Conservation (phyloP, 2,329 filamentous ascomycete genomes). For the Ophiostoma australiae region DNA sequence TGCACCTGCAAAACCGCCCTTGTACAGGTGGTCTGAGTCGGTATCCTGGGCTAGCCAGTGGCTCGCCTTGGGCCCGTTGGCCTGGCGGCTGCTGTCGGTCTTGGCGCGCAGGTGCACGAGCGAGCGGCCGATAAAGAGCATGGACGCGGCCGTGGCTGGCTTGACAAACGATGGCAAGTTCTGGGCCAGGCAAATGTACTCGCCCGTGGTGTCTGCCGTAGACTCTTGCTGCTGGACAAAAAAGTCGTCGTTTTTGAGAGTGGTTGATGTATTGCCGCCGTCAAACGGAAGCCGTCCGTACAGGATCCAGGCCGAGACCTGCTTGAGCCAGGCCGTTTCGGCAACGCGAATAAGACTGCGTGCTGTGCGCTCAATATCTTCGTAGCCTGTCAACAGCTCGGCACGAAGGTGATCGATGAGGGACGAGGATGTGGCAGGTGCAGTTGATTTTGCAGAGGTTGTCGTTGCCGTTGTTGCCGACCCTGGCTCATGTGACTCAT, state of each 20-base stretch:
- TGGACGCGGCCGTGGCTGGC: slow-evolving; percentile 67
- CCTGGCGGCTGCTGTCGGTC: slow-evolving; percentile 17
- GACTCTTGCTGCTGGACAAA: slow-evolving; percentile 59
- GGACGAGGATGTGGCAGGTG: slow-evolving; percentile 25
- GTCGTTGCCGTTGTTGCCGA: neutral
- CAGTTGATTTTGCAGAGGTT: neutral
- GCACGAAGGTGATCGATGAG: slow-evolving; percentile 72
- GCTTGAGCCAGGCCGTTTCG: slow-evolving; percentile 86
- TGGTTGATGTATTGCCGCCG: slow-evolving; percentile 1
- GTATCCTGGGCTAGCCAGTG: slow-evolving; percentile 21
- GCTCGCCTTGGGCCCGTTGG: slow-evolving; percentile 20
- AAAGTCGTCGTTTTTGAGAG: slow-evolving; percentile 60
- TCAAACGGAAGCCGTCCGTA: slow-evolving; percentile 69
- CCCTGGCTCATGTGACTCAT: slow-evolving; percentile 6
- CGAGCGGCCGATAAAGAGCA: slow-evolving; percentile 86
- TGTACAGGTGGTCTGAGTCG: slow-evolving; percentile 39
- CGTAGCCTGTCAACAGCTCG: slow-evolving; percentile 81
- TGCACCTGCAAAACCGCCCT: slow-evolving; percentile 35
- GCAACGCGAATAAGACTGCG: slow-evolving; percentile 68
- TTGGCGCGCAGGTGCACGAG: slow-evolving; percentile 65
- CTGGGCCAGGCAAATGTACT: slow-evolving; percentile 54
- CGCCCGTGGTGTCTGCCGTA: slow-evolving; percentile 38
- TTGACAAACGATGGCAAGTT: slow-evolving; percentile 78
- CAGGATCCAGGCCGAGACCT: slow-evolving; percentile 83
- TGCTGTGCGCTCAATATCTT: slow-evolving; percentile 75